Evolutionary conservation across 805 yeast species (phyloP), one percentile per base, ranked within the genome.

Genomic region (Kodamaea kakaduensis): DNA sequence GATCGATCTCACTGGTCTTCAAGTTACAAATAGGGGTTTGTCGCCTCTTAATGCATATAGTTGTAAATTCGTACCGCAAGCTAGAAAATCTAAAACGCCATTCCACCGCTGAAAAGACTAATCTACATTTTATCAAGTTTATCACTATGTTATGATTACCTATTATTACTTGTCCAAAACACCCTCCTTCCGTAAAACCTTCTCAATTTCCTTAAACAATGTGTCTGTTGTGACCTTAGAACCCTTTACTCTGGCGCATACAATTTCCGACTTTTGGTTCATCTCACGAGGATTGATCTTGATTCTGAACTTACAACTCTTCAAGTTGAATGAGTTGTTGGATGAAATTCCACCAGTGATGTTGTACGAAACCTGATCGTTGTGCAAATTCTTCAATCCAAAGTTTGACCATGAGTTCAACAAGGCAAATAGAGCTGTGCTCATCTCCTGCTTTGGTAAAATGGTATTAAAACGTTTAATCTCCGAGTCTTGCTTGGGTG

Each of bases 401-500:
- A 81, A 81, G 41, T 73, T 76, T 9, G 76, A 71, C 93, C 93
- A 83, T 12, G 81, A 77, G 29, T 58, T 64, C 44, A 83, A 61
- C 37, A 83, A 67, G 28, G 83, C 75, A 51, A 64, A 71, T 46
- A 83, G 59, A 3, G 87, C 86, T 28, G 76, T 75, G 41, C 74
- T 71, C 69, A 82, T 69, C 51, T 82, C 86, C 17, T 63, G 71
- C 39, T 63, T 61, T 8, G 72, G 64, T 33, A 75, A 53, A 17
- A 69, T 62, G 12, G 71, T 64, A 20, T 54, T 42, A 52, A 52
- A 63, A 25, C 64, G 50, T 33, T 49, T 58, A 18, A 64, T 57
- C 17, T 61, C 68, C 13, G 59, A 35, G 5, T 51, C 39, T 2
- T 42, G 34, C 16, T 45, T 48, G 20, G 53, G 46, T 14, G 47